These are phyloP conservation scores for Neurospora sp. DNA, from an alignment of 2,329 filamentous ascomycete species.

Conservation along the genomic window DNA sequence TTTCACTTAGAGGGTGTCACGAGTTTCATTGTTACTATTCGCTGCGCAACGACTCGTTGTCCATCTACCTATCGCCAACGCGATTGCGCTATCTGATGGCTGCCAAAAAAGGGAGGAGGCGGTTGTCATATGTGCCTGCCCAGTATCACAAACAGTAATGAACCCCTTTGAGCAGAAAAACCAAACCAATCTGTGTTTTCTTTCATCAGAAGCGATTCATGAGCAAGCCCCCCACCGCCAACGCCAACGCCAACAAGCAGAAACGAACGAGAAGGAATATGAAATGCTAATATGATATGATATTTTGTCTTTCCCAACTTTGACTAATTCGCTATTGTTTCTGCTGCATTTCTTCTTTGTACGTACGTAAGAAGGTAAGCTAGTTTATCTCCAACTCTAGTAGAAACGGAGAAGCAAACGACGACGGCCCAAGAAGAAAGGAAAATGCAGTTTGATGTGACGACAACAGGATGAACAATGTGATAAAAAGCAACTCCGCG, in stretches of 20 bases:
- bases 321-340: background rate
- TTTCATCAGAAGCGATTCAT: background rate
- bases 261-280: background rate
- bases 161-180: background rate
- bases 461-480: background rate
- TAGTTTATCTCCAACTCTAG: background rate
- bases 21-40: background rate
- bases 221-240: background rate
- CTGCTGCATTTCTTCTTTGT: background rate
- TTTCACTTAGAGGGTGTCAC: background rate
- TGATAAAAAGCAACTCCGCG: background rate
- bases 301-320: background rate
- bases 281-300: background rate
- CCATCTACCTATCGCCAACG: background rate
- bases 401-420: background rate
- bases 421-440: background rate
- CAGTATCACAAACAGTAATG: background rate
- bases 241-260: background rate
- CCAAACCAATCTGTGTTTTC: background rate
- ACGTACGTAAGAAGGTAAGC: background rate
- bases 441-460: background rate
- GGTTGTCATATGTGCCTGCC: background rate
- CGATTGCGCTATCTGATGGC: background rate
- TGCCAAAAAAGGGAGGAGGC: background rate
- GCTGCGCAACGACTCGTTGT: background rate